These are phyloP conservation scores for Volvariella surrecta DNA, from an alignment of 1,284 basidiomycete species.

Conservation along the genomic window DNA sequence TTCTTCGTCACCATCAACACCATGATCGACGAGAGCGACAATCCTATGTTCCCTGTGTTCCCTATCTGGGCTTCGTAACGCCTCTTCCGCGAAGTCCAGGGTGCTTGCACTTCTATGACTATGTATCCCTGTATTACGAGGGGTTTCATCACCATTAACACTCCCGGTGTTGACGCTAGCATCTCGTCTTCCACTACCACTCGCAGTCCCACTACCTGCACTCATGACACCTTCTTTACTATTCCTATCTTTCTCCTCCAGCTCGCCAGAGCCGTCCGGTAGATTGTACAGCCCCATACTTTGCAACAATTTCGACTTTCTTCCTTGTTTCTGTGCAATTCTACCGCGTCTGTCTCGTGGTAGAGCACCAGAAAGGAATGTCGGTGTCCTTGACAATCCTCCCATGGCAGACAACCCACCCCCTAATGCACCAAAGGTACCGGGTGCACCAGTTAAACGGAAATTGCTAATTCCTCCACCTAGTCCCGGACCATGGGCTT, in stretches of 20 bases:
- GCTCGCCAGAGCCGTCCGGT: too few relatives aligned
- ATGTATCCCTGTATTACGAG: conserved; percentile 20
- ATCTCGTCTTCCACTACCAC: conserved; percentile 25
- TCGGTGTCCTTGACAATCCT: conserved; percentile 37
- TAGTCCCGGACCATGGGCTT: conserved; percentile 17
- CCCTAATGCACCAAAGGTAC: too few relatives aligned
- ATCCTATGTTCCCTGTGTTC: neutral
- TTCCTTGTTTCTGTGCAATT: conserved; percentile 44
- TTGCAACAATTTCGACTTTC: neutral
- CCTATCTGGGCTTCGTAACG: too few relatives aligned
- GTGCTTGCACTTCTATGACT: too few relatives aligned
- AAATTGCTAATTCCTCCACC: too few relatives aligned
- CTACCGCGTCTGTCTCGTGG: conserved; percentile 72
- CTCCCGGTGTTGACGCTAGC: too few relatives aligned
- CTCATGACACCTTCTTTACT: too few relatives aligned
- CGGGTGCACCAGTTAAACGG: too few relatives aligned
- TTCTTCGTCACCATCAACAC: conserved; percentile 16
- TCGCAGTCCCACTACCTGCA: conserved; percentile 12
- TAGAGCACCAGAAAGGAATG: conserved; percentile 59
- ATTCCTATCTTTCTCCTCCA: too few relatives aligned
- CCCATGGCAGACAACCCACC: conserved; percentile 9
- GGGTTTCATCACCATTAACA: conserved; percentile 37
- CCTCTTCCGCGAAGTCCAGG: too few relatives aligned
- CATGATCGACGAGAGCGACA: conserved; percentile 21
- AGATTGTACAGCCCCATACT: too few relatives aligned